phyloP scores from a whole-genome alignment of 495 filamentous ascomycete species.

The Penicillium bialowiezense region DNA sequence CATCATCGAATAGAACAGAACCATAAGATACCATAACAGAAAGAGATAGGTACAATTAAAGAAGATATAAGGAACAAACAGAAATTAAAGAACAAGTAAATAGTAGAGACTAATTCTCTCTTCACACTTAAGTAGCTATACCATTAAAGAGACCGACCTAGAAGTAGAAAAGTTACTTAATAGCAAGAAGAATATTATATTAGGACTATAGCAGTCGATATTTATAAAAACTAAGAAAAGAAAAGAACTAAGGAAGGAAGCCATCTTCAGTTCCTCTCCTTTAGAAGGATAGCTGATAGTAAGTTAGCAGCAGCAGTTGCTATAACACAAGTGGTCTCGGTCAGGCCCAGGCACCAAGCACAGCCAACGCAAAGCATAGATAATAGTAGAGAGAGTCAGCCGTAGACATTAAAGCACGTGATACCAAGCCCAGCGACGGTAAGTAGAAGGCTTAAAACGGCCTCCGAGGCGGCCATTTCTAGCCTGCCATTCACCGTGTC shows the following conservation, averaged over 20 bases:
- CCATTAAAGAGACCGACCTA: conserved; percentile 9
- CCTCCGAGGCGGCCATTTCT: conserved; percentile 16
- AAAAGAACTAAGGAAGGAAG: conserved; percentile 7
- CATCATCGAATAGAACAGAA: conserved; percentile 8
- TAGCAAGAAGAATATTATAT: conserved; percentile 6
- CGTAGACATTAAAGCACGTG: conserved; percentile 12
- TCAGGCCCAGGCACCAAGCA: conserved; percentile 15
- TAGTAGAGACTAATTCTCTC: conserved; percentile 5
- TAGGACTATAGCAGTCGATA: conserved; percentile 11
- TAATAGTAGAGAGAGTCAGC: conserved; percentile 10
- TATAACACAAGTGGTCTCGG: background rate
- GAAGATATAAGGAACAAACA: conserved; percentile 3
- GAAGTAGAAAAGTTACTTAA: conserved; percentile 6
- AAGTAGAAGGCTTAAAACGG: conserved; percentile 17
- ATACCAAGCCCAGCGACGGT: conserved; percentile 17
- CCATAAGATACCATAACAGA: background rate
- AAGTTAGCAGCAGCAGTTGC: background rate
- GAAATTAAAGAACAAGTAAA: conserved; percentile 8
- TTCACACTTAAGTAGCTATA: conserved; percentile 5
- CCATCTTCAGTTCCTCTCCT: conserved; percentile 2
- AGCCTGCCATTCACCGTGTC: conserved; percentile 19
- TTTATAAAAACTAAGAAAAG: conserved; percentile 12
- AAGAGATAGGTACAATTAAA: conserved; percentile 4
- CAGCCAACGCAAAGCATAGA: conserved; percentile 6
- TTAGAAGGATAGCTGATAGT: conserved; percentile 1